phyloP scores from a whole-genome alignment of 495 filamentous ascomycete genomes.

The Amphirosellinia nigrospora region DNA sequence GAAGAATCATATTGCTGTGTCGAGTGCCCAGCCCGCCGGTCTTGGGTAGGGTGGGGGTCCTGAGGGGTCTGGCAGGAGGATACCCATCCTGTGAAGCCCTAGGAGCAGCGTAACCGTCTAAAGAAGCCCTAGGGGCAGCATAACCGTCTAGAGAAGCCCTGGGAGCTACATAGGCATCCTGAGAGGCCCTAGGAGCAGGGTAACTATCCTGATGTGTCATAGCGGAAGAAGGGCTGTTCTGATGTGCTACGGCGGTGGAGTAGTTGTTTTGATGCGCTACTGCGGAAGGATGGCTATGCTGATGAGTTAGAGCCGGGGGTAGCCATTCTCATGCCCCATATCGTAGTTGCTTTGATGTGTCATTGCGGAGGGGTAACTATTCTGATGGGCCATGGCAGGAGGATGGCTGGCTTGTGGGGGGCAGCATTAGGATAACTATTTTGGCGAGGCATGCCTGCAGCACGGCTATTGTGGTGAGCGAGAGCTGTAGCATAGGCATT shows the following conservation, averaged over 20 bases:
- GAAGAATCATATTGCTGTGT: conserved; percentile 59
- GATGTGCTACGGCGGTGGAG: conserved; percentile 4
- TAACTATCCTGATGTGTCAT: not conserved
- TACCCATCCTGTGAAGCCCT: not conserved
- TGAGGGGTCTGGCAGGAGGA: conserved; percentile 22
- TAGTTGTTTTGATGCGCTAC: not conserved
- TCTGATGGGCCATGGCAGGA: not conserved
- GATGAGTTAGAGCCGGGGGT: not conserved
- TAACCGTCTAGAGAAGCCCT: too few relatives aligned
- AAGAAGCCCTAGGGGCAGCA: too few relatives aligned
- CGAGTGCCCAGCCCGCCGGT: conserved; percentile 40
- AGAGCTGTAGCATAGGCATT: not conserved
- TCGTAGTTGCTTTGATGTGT: not conserved
- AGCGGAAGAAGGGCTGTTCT: not conserved
- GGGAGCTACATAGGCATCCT: conserved; percentile 2
- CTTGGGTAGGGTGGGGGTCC: conserved; percentile 29
- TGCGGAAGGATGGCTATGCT: not conserved
- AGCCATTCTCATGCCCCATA: too few relatives aligned
- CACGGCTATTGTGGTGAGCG: not conserved
- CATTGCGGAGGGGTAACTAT: not conserved
- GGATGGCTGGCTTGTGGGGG: not conserved
- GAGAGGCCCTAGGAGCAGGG: not conserved
- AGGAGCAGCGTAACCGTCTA: too few relatives aligned
- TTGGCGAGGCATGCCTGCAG: too few relatives aligned
- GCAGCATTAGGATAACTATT: too few relatives aligned